Evolutionary conservation across 73 alveolate species (phyloP), one percentile per base, ranked within the genome.

Genomic region (Paramecium primaurelia): DNA sequence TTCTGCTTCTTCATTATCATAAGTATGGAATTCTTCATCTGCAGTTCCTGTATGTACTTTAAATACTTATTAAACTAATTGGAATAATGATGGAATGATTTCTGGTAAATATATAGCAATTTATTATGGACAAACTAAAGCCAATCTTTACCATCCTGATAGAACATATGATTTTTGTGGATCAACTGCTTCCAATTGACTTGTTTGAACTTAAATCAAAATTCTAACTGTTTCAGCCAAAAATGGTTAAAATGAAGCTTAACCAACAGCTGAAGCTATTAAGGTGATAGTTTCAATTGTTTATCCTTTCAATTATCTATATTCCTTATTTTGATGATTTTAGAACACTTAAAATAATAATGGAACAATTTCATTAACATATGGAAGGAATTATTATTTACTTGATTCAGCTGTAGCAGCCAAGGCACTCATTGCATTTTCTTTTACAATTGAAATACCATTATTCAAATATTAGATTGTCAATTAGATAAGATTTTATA

Each of bases 71-170:
- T 95, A 49, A 73, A 96, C 96, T 94, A 95, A 93, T 44, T 92
- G 25, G 95, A 95, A 95, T 85, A 97, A 88, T 14, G 97, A 84
- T 58, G 99, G 99, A 44, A 96, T 40, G 51, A 97, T 88, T 30
- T 86, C 96, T 2, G 77, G 90, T 25, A 97, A 86, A 94, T 91
- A 97, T 14, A 95, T 94, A 6, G 96, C 93, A 75, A 97, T 94
- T 47, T 95, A 95, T 44, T 93, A 80, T 71, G 95, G 95, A 94
- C 96, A 93, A 26, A 92, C 84, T 8, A 96, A 85, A 60, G 95
- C 92, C 51, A 97, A 93, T 95, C 99, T 95, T 91, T 97, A 93
- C 99, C 99, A 97, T 44, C 98, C 98, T 6, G 97, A 69, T 18
- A 97, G 93, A 5, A 97, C 87, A 92, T 97, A 97, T 47, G 96